Percentiles rank a stretch among this genome's conserved stretches.
These are phyloP conservation scores for Papiliotrema laurentii DNA, from an alignment of 1,284 basidiomycete species.

Conservation along the genomic window DNA sequence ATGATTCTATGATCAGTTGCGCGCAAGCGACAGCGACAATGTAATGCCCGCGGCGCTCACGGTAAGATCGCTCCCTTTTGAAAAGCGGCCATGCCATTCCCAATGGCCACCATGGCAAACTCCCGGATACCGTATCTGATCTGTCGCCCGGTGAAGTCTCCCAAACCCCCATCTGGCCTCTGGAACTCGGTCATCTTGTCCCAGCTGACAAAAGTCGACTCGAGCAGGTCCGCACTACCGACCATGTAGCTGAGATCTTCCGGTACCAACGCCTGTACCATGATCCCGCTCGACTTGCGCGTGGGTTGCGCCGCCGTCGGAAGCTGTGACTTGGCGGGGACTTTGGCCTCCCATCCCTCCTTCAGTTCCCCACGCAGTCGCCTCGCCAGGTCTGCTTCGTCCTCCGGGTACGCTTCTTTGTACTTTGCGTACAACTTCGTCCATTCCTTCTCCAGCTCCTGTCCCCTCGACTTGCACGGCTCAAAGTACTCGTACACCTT, in stretches of 20 bases:
- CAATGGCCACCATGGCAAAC: slow-evolving; percentile 36
- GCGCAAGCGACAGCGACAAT: neutral
- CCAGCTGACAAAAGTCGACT: slow-evolving; percentile 41
- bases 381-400: slow-evolving; percentile 23
- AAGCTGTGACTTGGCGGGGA: slow-evolving; percentile 29
- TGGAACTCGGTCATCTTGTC: slow-evolving; percentile 38
- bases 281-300: slow-evolving; percentile 36
- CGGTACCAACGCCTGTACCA: slow-evolving; percentile 29
- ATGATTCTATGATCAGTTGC: slow-evolving; percentile 78
- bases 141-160: slow-evolving; percentile 40
- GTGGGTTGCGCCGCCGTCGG: slow-evolving; percentile 30
- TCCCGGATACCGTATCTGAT: slow-evolving; percentile 43
- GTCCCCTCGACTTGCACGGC: slow-evolving; percentile 25
- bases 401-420: slow-evolving; percentile 23
- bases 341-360: slow-evolving; percentile 19
- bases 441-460: slow-evolving; percentile 30
- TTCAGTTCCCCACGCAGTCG: slow-evolving; percentile 25
- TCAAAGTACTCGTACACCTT: slow-evolving; percentile 36
- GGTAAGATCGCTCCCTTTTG: slow-evolving; percentile 41
- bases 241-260: slow-evolving; percentile 29
- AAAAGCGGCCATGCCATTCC: slow-evolving; percentile 38
- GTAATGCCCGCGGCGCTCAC: slow-evolving; percentile 10
- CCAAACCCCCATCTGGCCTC: slow-evolving; percentile 31
- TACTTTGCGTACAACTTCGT: slow-evolving; percentile 27
- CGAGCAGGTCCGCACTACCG: slow-evolving; percentile 39